Evolutionary conservation across 768 basidiomycete species (phyloP).

Genomic region (Calvatia gigantea): DNA sequence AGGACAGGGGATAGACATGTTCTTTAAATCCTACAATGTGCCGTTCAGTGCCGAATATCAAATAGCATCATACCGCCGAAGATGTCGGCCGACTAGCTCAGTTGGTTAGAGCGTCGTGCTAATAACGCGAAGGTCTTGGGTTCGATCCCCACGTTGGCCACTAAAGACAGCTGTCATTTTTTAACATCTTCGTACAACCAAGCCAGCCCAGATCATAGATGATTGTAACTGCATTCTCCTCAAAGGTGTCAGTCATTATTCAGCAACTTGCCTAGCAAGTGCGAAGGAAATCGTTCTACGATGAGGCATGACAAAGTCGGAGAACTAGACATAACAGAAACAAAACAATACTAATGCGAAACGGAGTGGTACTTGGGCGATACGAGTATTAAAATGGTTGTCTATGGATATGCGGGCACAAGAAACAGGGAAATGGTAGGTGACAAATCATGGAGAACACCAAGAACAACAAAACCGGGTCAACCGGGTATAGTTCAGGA

Average conservation of each 20-base stretch:
- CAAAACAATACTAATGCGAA: not conserved
- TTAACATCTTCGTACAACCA: no score
- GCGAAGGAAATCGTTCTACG: not conserved
- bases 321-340: not conserved
- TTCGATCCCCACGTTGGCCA: slow-evolving; percentile 19
- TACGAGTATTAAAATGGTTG: not conserved
- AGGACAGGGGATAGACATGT: no score
- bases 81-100: slow-evolving; percentile 76
- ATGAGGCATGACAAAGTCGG: not conserved
- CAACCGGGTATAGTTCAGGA: not conserved
- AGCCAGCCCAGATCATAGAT: no score
- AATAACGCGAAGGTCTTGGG: slow-evolving; percentile 71
- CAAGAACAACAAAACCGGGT: no score
- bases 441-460: not conserved
- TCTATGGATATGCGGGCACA: not conserved
- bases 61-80: no score
- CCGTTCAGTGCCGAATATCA: no score
- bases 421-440: not conserved
- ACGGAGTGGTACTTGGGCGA: not conserved
- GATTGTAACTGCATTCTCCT: not conserved
- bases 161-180: no score
- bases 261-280: not conserved
- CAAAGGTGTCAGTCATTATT: not conserved
- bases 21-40: no score
- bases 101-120: slow-evolving; percentile 85